Conservation (phyloP, 2,329 filamentous ascomycete species). For the Calonectria naviculata region DNA sequence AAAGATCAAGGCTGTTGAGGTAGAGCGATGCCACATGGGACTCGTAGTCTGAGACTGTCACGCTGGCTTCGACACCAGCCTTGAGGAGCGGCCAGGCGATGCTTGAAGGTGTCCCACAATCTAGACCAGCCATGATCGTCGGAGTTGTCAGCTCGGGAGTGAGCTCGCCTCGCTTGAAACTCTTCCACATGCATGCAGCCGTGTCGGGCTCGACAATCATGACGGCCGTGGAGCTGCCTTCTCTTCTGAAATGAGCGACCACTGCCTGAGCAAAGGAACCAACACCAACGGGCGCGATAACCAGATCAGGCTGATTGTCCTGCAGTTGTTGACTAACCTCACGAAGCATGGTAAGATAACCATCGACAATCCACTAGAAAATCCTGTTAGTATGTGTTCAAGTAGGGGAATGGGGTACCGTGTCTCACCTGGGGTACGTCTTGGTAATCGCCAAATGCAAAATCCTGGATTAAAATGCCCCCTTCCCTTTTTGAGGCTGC, state of each 20-base stretch:
- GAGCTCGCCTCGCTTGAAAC: constrained; percentile 59
- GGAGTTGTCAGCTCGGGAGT: constrained; percentile 63
- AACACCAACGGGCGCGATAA: constrained; percentile 77
- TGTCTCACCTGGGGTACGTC: constrained; percentile 67
- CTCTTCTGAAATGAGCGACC: constrained; percentile 70
- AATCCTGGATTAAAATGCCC: constrained; percentile 75
- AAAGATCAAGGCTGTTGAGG: constrained; percentile 58
- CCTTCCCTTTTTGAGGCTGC: constrained; percentile 51
- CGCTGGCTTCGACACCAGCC: constrained; percentile 67
- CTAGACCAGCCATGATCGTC: constrained; percentile 81
- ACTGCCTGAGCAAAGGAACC: constrained; percentile 80
- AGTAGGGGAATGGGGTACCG: accelerated
- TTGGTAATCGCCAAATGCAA: constrained; percentile 73
- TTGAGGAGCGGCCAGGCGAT: constrained; percentile 72
- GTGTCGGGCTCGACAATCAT: constrained; percentile 77
- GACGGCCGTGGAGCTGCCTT: constrained; percentile 50
- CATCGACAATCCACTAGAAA: constrained; percentile 77
- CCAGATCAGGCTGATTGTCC: constrained; percentile 52
- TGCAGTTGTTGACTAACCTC: constrained; percentile 73
- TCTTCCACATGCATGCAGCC: constrained; percentile 68
- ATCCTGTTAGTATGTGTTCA: not conserved
- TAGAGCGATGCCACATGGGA: constrained; percentile 68
- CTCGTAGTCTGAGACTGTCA: constrained; percentile 71
- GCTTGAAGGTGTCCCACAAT: constrained; percentile 76
- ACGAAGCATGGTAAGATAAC: constrained; percentile 78